Evolutionary conservation across 805 yeast genomes (phyloP), one percentile per base, ranked within the genome.

Genomic region (Candida michaelii): DNA sequence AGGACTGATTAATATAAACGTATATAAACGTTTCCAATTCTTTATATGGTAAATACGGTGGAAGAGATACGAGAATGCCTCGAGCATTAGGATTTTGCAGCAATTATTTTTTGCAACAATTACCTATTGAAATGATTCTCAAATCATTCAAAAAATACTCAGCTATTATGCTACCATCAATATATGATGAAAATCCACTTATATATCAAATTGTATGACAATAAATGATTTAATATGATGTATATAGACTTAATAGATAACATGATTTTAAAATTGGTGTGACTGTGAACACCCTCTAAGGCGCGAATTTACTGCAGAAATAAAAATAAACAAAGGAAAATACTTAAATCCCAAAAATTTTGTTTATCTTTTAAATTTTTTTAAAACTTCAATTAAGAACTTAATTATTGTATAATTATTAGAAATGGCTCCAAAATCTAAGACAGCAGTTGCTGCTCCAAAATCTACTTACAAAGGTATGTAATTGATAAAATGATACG

Each of bases 381-480:
- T 18, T 9, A 29, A 29, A 18, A 27, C 14, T 13, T 27, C 32
- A 49, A 32, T 33, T 21, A 56, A 32, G 33, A 31, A 18, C 8
- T 18, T 31, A 31, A 31, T 9, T 12, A 31, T 4, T 25, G n/a
- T 11, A 31, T 13, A 30, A 31, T 3, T 31, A 17, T 31, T 14
- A 34, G 37, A 34, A 52, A 70, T 69, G 74, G 65, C 69, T 47
- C 56, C 69, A 40, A 67, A 59, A 44, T 52, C 65, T 36, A 65
- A 65, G 46, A 43, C 56, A 45, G 40, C 48, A 45, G 46, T 54
- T 45, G 43, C 45, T 34, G 35, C 35, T 15, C 35, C 59, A 36
- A 74, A 74, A 54, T 51, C 60, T 46, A 65, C 77, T 38, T 72
- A 72, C 64, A 73, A 72, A 58, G 79, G 77, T 72, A 62, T 38